Evolutionary conservation across 305 asterid species (phyloP).

Genomic region (Vinca major): DNA sequence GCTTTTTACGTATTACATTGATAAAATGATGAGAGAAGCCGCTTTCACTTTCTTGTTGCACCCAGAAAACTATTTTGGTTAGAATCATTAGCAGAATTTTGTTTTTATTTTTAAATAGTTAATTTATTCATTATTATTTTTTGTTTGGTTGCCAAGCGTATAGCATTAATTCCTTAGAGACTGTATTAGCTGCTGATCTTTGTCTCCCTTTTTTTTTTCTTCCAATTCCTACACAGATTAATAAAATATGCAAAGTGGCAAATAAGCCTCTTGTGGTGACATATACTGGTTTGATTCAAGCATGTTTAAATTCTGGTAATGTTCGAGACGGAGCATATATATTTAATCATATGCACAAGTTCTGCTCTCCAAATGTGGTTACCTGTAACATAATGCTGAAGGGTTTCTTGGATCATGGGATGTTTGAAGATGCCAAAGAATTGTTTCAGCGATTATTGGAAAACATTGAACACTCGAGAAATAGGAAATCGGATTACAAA

Average conservation of each 20-base stretch:
- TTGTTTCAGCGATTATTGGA: constrained; percentile 51
- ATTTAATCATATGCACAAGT: constrained; percentile 68
- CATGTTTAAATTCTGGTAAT: constrained; percentile 58
- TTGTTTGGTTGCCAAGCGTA: not conserved
- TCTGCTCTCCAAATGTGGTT: constrained; percentile 73
- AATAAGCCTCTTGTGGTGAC: constrained; percentile 86
- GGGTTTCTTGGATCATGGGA: constrained; percentile 59
- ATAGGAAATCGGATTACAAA: constrained; percentile 34
- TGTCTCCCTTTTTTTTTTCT: not conserved
- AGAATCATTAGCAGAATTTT: too few relatives aligned
- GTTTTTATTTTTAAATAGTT: too few relatives aligned
- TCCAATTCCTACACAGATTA: constrained; percentile 42
- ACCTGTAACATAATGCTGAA: constrained; percentile 77
- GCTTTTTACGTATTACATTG: not conserved
- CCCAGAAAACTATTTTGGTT: too few relatives aligned
- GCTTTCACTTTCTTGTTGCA: not conserved
- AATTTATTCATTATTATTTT: too few relatives aligned
- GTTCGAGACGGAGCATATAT: constrained; percentile 46
- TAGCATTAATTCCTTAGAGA: not conserved
- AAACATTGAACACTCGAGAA: constrained; percentile 26
- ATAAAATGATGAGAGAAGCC: not conserved
- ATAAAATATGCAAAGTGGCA: constrained; percentile 87
- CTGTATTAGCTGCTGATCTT: not conserved
- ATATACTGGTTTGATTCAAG: constrained; percentile 88
- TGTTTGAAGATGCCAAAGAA: constrained; percentile 59